phyloP scores from a whole-genome alignment of 164 flowering plant genomes.

The Magnolia officinalis region DNA sequence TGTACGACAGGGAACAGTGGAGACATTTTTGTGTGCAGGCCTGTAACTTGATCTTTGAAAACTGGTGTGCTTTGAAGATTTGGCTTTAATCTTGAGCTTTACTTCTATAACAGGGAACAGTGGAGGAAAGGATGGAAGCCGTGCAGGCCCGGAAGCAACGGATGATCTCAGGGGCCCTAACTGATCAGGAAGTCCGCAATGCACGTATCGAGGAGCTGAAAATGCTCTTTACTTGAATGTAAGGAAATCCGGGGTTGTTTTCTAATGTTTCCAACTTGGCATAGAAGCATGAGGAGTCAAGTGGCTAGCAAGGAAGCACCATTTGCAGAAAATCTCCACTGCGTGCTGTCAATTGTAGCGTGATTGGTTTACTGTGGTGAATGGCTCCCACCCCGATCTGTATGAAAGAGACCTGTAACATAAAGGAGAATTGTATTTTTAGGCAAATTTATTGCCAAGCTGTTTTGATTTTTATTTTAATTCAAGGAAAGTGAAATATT shows the following conservation, averaged over 20 bases:
- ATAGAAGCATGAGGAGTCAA: background rate
- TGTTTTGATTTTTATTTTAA: too few species aligned
- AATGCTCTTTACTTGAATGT: slow-evolving; percentile 76
- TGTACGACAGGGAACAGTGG: too few species aligned
- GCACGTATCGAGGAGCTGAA: slow-evolving; percentile 92
- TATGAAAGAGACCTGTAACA: background rate
- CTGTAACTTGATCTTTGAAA: too few species aligned
- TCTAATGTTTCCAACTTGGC: background rate
- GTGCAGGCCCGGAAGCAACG: slow-evolving; percentile 97
- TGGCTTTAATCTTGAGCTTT: too few species aligned
- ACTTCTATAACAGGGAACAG: slow-evolving; percentile 64
- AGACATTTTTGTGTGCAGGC: too few species aligned
- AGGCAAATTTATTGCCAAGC: background rate
- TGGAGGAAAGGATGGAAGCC: slow-evolving; percentile 96
- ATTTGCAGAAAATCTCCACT: background rate
- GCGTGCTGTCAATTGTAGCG: background rate
- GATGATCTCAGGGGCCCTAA: slow-evolving; percentile 92
- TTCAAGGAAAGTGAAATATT: background rate
- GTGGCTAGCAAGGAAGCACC: background rate
- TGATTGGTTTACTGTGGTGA: background rate
- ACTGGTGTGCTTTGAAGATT: too few species aligned
- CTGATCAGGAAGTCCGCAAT: slow-evolving; percentile 91
- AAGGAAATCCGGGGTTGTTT: background rate
- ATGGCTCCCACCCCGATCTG: background rate
- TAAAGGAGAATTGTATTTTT: background rate